These are phyloP conservation scores for Linum usitatissimum DNA, from an alignment of 345 rosid genomes.

Conservation along the genomic window DNA sequence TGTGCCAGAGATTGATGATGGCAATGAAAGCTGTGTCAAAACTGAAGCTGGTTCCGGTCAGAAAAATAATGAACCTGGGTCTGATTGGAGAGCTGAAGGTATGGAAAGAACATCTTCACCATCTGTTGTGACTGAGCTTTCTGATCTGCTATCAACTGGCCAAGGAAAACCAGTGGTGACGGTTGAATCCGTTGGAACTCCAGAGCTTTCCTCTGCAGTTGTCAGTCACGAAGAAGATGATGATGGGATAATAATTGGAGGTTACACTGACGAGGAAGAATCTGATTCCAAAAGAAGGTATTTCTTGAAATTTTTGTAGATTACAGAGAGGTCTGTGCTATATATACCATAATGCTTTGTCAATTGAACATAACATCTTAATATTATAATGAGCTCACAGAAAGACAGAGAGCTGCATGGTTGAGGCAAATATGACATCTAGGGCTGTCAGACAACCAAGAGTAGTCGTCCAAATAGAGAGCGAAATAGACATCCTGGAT, in stretches of 20 bases:
- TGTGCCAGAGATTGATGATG: slow-evolving; percentile 27
- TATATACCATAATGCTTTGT: neutral
- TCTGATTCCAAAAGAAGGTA: slow-evolving; percentile 92
- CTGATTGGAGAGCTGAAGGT: slow-evolving; percentile 28
- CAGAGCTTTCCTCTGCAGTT: slow-evolving; percentile 56
- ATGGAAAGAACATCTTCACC: slow-evolving; percentile 59
- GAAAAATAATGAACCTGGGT: slow-evolving; percentile 23
- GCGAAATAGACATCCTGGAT: slow-evolving; percentile 57
- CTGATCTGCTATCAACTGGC: slow-evolving; percentile 32
- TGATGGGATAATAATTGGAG: slow-evolving; percentile 41
- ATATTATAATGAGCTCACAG: slow-evolving; percentile 23
- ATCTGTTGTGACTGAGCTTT: slow-evolving; percentile 35
- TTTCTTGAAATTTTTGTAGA: slow-evolving; percentile 4
- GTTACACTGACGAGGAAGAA: slow-evolving; percentile 68
- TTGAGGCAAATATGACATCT: slow-evolving; percentile 58
- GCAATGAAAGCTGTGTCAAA: slow-evolving; percentile 17
- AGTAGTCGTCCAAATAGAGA: slow-evolving; percentile 61
- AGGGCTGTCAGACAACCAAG: slow-evolving; percentile 60
- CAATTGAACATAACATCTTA: neutral
- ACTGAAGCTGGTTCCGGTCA: slow-evolving; percentile 26
- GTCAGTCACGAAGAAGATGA: slow-evolving; percentile 67
- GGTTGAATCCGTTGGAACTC: slow-evolving; percentile 36
- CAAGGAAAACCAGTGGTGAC: slow-evolving; percentile 26
- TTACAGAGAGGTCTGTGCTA: neutral
- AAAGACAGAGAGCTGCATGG: slow-evolving; percentile 64